Conservation (phyloP, 169 alveolate genomes). For the Eimeria necatrix region DNA sequence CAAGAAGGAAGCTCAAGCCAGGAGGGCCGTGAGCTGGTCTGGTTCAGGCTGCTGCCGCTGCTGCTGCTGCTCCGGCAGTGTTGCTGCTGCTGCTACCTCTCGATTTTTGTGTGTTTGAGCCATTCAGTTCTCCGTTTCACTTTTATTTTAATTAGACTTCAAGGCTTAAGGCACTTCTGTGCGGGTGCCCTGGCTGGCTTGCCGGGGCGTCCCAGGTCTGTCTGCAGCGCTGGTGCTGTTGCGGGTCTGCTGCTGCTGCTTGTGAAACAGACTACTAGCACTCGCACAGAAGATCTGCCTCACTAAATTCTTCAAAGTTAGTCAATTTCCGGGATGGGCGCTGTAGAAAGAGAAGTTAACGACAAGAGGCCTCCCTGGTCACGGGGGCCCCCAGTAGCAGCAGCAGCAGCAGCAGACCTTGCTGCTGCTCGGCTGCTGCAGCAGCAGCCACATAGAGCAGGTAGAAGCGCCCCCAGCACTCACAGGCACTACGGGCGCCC, state of each 20-base stretch:
- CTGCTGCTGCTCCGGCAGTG: slow-evolving; percentile 27
- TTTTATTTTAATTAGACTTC: background rate
- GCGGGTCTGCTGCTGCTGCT: slow-evolving; percentile 8
- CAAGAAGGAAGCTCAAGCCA: background rate
- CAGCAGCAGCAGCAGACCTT: no score
- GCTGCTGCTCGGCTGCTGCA: no score
- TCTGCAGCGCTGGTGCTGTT: slow-evolving; percentile 5
- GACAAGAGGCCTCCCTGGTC: no score
- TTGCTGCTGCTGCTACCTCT: background rate
- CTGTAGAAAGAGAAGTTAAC: no score
- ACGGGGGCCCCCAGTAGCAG: no score
- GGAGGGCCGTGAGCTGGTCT: background rate
- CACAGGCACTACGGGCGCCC: no score
- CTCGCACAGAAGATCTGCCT: no score
- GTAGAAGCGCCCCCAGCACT: no score
- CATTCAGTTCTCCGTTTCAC: background rate
- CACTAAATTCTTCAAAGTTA: no score
- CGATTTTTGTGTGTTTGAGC: background rate
- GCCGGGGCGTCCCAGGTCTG: background rate
- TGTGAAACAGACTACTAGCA: no score
- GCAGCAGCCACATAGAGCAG: no score
- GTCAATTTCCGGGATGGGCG: no score
- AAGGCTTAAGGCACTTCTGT: background rate
- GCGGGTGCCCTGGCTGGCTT: background rate
- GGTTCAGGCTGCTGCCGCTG: slow-evolving; percentile 39